These are phyloP conservation scores for Neofusicoccum parvum DNA, from an alignment of 2,329 filamentous ascomycete species.

Conservation along the genomic window DNA sequence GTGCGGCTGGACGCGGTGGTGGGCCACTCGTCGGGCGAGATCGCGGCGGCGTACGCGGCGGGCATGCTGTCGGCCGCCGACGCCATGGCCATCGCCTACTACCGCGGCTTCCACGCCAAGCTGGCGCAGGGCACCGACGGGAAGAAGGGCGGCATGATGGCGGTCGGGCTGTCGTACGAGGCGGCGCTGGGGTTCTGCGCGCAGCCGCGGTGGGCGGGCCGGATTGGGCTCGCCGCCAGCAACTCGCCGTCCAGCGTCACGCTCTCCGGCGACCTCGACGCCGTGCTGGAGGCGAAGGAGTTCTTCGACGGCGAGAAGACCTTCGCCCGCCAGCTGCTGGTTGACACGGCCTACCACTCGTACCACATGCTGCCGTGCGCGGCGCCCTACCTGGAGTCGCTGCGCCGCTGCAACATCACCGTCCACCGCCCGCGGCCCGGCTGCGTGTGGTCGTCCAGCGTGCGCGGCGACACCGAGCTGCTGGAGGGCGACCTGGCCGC, in stretches of 20 bases:
- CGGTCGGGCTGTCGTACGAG: conserved; percentile 24
- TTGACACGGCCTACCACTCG: conserved; percentile 28
- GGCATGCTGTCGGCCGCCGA: conserved; percentile 30
- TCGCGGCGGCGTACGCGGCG: conserved; percentile 41
- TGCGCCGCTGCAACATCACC: neutral
- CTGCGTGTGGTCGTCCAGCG: conserved; percentile 1
- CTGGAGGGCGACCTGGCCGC: neutral
- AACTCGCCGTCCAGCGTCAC: conserved; percentile 29
- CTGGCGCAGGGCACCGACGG: conserved; percentile 5
- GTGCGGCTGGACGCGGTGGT: conserved; percentile 32
- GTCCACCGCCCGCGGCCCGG: neutral
- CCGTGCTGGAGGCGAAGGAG: conserved; percentile 16
- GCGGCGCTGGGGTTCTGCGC: neutral
- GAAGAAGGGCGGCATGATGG: conserved; percentile 38
- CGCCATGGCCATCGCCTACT: conserved; percentile 30
- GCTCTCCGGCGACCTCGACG: conserved; percentile 27
- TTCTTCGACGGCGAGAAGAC: conserved; percentile 22
- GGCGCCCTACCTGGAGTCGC: neutral
- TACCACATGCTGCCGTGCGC: conserved; percentile 24
- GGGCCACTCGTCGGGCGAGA: conserved; percentile 47
- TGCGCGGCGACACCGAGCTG: neutral
- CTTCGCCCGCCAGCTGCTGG: conserved; percentile 24
- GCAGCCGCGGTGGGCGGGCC: conserved; percentile 24
- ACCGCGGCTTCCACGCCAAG: conserved; percentile 25
- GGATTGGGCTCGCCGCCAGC: conserved; percentile 28